Conservation (phyloP, 2,329 filamentous ascomycete species). For the Zymoseptoria ardabiliae region DNA sequence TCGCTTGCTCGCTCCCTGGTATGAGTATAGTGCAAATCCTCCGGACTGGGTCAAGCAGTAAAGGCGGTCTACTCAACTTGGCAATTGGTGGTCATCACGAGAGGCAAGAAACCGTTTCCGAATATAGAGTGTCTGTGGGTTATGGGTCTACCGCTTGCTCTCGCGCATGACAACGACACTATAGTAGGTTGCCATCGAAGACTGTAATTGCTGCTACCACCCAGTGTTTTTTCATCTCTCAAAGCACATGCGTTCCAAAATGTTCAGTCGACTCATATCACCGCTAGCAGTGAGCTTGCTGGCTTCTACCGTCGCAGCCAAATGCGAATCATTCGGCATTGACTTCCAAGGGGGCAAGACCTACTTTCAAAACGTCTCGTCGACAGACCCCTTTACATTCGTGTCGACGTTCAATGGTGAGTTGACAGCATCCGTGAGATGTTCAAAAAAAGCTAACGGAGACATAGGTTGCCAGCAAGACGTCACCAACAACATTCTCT, state of each 20-base stretch:
- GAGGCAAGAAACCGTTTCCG: neutral
- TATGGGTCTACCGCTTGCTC: neutral
- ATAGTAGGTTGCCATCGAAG: neutral
- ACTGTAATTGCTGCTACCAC: neutral
- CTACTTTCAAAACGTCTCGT: constrained; percentile 41
- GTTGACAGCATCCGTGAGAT: constrained; percentile 22
- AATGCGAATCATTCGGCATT: constrained; percentile 25
- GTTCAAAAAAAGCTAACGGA: constrained; percentile 26
- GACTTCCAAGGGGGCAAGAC: constrained; percentile 36
- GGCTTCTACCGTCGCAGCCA: neutral
- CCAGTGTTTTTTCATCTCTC: neutral
- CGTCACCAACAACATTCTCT: constrained; percentile 36
- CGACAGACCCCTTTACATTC: constrained; percentile 34
- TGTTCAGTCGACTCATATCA: neutral
- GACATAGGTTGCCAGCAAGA: constrained; percentile 36
- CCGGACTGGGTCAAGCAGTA: neutral
- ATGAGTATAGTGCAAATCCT: neutral
- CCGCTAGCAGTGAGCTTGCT: neutral
- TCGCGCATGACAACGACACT: neutral
- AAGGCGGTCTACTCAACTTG: neutral
- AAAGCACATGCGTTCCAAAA: neutral
- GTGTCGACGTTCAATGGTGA: constrained; percentile 4
- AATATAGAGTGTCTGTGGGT: neutral
- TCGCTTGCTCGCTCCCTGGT: neutral
- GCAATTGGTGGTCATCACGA: neutral